Evolutionary conservation across 108 stramenopile species (phyloP).

Genomic region (Thalassiosira profunda): DNA sequence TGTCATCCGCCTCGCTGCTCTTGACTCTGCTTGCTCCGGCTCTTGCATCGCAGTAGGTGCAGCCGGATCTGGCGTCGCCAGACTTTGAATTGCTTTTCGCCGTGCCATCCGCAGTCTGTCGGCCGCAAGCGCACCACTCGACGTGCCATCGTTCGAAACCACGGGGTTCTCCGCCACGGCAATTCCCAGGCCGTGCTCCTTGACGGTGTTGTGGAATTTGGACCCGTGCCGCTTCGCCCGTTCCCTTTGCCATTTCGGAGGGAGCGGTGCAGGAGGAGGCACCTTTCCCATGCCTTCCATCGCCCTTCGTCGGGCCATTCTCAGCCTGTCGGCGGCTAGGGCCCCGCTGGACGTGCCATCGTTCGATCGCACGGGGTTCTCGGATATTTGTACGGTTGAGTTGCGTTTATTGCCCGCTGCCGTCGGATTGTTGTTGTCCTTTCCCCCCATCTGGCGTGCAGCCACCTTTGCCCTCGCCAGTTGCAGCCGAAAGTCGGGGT

Average conservation of each 20-base stretch:
- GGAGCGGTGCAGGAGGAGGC: too few species aligned
- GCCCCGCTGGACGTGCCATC: slow-evolving; percentile 1
- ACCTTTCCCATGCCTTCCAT: not conserved
- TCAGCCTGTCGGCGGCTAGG: slow-evolving; percentile 22
- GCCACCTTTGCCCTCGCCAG: not conserved
- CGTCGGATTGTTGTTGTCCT: not conserved
- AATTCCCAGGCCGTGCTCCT: slow-evolving; percentile 4
- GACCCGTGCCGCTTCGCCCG: too few species aligned
- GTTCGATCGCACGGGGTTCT: not conserved
- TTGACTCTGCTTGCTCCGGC: not conserved
- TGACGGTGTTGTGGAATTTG: not conserved
- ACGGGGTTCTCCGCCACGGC: slow-evolving; percentile 23
- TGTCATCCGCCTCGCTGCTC: not conserved
- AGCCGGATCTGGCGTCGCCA: not conserved
- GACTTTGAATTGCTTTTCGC: slow-evolving; percentile 8
- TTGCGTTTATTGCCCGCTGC: not conserved
- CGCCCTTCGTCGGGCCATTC: slow-evolving; percentile 25
- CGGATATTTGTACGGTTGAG: too few species aligned
- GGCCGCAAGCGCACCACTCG: slow-evolving; percentile 26
- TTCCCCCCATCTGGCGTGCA: not conserved
- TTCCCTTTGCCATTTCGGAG: too few species aligned
- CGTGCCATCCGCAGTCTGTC: slow-evolving; percentile 37
- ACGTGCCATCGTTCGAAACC: slow-evolving; percentile 39
- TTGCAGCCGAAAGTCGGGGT: not conserved
- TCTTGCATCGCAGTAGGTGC: slow-evolving; percentile 9